Conservation (phyloP, 306 rosid species). For the Vigna trinervia region DNA sequence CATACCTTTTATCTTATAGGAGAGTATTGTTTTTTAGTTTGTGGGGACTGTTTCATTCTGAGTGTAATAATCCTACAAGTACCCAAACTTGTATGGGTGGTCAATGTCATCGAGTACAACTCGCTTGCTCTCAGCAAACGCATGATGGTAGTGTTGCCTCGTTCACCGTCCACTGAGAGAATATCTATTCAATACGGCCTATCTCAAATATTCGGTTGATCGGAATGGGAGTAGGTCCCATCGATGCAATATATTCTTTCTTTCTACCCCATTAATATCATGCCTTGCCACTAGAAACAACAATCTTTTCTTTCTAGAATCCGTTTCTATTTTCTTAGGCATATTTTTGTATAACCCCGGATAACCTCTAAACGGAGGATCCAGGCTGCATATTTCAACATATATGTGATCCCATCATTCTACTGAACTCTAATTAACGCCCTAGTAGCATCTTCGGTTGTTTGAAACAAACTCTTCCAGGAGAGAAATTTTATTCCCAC, state of each 20-base stretch:
- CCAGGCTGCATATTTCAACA: conserved; percentile 66
- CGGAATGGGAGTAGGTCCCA: conserved; percentile 82
- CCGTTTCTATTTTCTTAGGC: conserved; percentile 75
- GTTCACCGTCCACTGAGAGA: conserved; percentile 77
- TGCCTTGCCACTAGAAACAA: conserved; percentile 59
- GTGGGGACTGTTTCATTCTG: too few relatives aligned
- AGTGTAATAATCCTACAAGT: conserved; percentile 24
- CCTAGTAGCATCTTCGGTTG: too few relatives aligned
- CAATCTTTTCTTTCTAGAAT: conserved; percentile 55
- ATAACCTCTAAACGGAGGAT: conserved; percentile 69
- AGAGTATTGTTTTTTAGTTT: background rate
- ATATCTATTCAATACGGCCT: conserved; percentile 77
- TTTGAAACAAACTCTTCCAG: too few relatives aligned
- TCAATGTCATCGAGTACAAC: conserved; percentile 73
- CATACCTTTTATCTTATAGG: background rate
- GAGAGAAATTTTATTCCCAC: too few relatives aligned
- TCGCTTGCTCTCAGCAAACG: conserved; percentile 72
- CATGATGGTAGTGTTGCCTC: conserved; percentile 77
- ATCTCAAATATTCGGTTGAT: conserved; percentile 81
- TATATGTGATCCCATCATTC: conserved; percentile 21
- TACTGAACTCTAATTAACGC: too few relatives aligned
- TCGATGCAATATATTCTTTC: conserved; percentile 84
- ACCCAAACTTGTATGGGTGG: conserved; percentile 69
- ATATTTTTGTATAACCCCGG: conserved; percentile 68
- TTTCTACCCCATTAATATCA: conserved; percentile 80